Evolutionary conservation across 768 basidiomycete genomes (phyloP), one percentile per base, ranked within the genome.

Genomic region (Mycena indigotica): DNA sequence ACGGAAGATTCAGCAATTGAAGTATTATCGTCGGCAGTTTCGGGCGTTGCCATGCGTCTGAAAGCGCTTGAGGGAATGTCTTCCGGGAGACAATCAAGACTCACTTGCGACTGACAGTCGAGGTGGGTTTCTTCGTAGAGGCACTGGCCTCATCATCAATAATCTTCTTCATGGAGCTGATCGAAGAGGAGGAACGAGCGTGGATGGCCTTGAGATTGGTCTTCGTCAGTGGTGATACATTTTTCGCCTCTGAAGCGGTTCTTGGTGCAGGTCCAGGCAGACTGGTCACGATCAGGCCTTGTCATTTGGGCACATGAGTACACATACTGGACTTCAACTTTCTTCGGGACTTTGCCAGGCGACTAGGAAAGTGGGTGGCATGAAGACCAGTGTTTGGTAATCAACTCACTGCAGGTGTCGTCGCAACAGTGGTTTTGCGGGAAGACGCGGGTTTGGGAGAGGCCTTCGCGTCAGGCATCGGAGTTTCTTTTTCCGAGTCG

Each of bases 1-100:
- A 61, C 35, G 4, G 74, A 72, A 3, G 84, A 85, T 58, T 84
- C 85, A 3, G 83, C 78, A 26, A 85, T 70, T 4, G 85, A 86
- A 5, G 73, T 75, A 35, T 70, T 72, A 59, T 86, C 84, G 57
- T 82, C 80, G 10, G 71, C 77, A n/a, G 69, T 69, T 19, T 78
- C 78, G 16, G 74, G 71, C 12, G 69, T 72, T 35, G 46, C 64
- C 10, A 65, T 57, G 21, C 71, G 59, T 32, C 63, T 65, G 39
- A 40, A 2, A 4, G 10, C 13, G 25, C 28, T 32, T 53, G 46
- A 28, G 25, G 30, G 17, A 10, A 21, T 17, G 48, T n/a, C 15
- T 17, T 54, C 23, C 29, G 13, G 24, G 10, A 17, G 10, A 17
- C 32, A 35, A 35, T 8, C 32, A 8, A 44, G 28, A 62, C 55